These are phyloP conservation scores for Talaromyces sp. DNA, from an alignment of 2,329 filamentous ascomycete genomes.

Conservation along the genomic window DNA sequence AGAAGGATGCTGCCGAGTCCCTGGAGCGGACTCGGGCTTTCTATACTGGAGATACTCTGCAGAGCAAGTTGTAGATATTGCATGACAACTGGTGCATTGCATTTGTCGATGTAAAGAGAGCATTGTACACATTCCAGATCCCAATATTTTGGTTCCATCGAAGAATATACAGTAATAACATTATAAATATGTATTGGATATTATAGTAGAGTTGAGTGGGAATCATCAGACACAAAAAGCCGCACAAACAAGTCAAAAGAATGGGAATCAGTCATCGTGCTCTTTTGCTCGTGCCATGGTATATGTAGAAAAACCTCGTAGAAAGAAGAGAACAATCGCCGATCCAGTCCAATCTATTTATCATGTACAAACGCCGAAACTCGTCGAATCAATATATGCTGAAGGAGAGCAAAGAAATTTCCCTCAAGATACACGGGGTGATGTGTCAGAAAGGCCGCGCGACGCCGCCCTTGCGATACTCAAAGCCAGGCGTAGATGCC, in stretches of 20 bases:
- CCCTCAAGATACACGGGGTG: not conserved
- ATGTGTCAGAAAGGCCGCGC: slow-evolving; percentile 1
- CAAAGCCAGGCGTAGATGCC: slow-evolving; percentile 20
- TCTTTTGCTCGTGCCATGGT: slow-evolving; percentile 2
- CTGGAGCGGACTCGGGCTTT: slow-evolving; percentile 59
- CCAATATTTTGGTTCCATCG: too few relatives aligned
- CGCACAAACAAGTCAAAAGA: slow-evolving; percentile 1
- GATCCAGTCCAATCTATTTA: slow-evolving; percentile 1
- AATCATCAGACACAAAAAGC: not conserved
- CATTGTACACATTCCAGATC: not conserved
- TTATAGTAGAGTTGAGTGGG: slow-evolving; percentile 3
- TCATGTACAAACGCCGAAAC: slow-evolving; percentile 17
- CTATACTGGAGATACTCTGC: slow-evolving; percentile 40
- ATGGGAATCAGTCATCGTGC: slow-evolving; percentile 3
- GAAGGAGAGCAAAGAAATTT: not conserved
- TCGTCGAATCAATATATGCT: not conserved
- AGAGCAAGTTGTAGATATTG: slow-evolving; percentile 47
- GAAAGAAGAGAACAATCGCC: not conserved
- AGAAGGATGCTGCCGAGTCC: slow-evolving; percentile 69
- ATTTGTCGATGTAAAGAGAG: not conserved
- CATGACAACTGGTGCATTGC: not conserved
- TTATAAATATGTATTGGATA: not conserved
- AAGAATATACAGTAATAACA: not conserved
- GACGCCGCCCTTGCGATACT: slow-evolving; percentile 18
- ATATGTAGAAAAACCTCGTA: not conserved